Evolutionary conservation across 2,329 filamentous ascomycete genomes (phyloP).

Genomic region (Verruconis gallopava): DNA sequence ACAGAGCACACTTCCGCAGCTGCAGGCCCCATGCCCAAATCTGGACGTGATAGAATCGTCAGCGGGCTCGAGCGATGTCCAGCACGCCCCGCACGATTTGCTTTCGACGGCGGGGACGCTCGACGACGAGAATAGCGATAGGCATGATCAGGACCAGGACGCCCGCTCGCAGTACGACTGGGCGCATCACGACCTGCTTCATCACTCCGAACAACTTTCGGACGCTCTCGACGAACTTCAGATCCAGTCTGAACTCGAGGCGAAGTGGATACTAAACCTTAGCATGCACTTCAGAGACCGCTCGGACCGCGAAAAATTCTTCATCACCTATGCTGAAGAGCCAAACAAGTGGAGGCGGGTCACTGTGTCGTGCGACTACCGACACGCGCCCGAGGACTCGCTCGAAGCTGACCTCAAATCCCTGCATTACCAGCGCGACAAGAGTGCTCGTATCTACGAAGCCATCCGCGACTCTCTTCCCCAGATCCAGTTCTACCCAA

Average conservation of each 20-base stretch:
- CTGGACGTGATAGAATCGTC: conserved; percentile 27
- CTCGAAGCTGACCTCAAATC: conserved; percentile 71
- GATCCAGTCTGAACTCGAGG: conserved; percentile 71
- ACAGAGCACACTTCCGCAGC: conserved; percentile 21
- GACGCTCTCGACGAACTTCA: conserved; percentile 41
- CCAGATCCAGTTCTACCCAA: conserved; percentile 94
- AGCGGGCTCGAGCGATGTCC: conserved; percentile 17
- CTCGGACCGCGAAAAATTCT: conserved; percentile 92
- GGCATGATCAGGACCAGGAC: background rate
- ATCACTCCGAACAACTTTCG: conserved; percentile 10
- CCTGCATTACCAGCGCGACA: conserved; percentile 76
- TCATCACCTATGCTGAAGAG: conserved; percentile 80
- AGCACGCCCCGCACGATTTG: conserved; percentile 4
- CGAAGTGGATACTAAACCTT: conserved; percentile 87
- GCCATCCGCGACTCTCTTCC: conserved; percentile 80
- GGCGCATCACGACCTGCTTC: background rate
- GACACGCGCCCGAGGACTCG: conserved; percentile 63
- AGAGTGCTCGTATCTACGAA: conserved; percentile 86
- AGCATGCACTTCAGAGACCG: conserved; percentile 97
- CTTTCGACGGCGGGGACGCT: background rate
- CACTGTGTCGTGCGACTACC: conserved; percentile 89
- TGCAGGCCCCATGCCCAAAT: conserved; percentile 27
- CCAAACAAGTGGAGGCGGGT: conserved; percentile 73
- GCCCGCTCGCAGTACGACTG: background rate
- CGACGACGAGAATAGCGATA: background rate